These are phyloP conservation scores for Toxoplasma gondii DNA, from an alignment of 169 alveolate genomes.

Conservation along the genomic window DNA sequence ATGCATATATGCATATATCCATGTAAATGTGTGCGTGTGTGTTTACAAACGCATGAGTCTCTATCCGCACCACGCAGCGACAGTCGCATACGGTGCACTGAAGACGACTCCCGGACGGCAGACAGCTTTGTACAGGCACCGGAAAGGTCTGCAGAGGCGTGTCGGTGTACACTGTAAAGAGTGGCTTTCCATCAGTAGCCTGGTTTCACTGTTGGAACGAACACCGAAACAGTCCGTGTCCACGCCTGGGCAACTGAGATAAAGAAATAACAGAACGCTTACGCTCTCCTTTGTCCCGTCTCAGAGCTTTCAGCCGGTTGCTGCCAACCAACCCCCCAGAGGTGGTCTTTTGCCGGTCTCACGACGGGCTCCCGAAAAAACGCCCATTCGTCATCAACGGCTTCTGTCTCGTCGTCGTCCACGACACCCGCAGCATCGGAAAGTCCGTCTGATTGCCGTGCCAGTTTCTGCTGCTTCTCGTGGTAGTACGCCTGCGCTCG, in stretches of 20 bases:
- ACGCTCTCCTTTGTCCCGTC: background rate
- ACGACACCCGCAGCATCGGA: background rate
- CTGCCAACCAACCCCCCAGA: conserved; percentile 78
- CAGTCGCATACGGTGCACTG: no score
- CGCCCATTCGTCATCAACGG: conserved; percentile 67
- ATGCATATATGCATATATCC: background rate
- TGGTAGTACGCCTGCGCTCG: conserved; percentile 63
- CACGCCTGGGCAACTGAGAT: no score
- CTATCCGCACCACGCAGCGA: no score
- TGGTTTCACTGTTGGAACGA: no score
- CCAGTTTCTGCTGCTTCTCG: conserved; percentile 62
- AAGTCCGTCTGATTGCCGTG: conserved; percentile 17
- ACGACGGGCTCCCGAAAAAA: conserved; percentile 74
- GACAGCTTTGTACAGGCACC: no score
- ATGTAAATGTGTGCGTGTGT: background rate
- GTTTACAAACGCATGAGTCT: no score
- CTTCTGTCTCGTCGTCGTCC: conserved; percentile 26
- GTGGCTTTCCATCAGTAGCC: no score
- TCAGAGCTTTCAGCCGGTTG: background rate
- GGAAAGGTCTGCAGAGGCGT: no score
- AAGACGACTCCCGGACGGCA: no score
- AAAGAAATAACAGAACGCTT: no score
- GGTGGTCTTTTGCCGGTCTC: conserved; percentile 75
- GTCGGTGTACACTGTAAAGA: no score
- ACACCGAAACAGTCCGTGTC: no score